Evolutionary conservation across 345 rosid species (phyloP), one percentile per base, ranked within the genome.

Genomic region (Eucalyptus cloeziana): DNA sequence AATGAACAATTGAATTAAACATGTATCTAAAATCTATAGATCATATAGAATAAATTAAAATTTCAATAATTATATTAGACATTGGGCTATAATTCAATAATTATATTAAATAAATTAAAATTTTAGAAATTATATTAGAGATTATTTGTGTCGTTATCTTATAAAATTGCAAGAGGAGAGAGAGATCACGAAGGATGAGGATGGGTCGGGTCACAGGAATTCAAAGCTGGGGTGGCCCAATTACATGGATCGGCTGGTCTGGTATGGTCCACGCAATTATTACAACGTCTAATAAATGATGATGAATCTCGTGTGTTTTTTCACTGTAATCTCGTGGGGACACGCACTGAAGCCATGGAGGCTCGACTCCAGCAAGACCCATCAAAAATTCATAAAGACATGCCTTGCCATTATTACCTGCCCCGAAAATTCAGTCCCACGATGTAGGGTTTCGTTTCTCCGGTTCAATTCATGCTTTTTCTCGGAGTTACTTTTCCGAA

Each of bases 1-100:
- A 24, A 56, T 56, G 2, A 56, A 24, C 0, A 3, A 56, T 56
- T 22, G 24, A 22, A 56, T 24, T 1, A 22, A 56, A 10, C 0
- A 56, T 4, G 0, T 56, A 22, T 19, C 10, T 21, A 52, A 19
- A 19, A 52, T 3, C 1, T 21, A 52, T 52, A 52, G 3, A 52
- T 52, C 4, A 21, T 52, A 52, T 21, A 3, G 0, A 52, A 52
- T 21, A 52, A 52, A 19, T 52, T 52, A 52, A 52, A 52, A 52
- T 0, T 52, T 52, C 0, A 51, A 51, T 17, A 17, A 56, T 56
- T 24, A 56, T 0, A 56, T 56, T 54, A 54, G 0, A 4, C 2
- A 54, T 56, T 8, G 12, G n/a, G 1, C 5, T 56, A 56, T 8
- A 22, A 24, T 56, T 56, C 2, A 56, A 21, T 8, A 24, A 56